Percentiles rank a stretch among this genome's conserved stretches.
Evolutionary conservation across 257 asterid species (phyloP).

Genomic region (Solanum boliviense): DNA sequence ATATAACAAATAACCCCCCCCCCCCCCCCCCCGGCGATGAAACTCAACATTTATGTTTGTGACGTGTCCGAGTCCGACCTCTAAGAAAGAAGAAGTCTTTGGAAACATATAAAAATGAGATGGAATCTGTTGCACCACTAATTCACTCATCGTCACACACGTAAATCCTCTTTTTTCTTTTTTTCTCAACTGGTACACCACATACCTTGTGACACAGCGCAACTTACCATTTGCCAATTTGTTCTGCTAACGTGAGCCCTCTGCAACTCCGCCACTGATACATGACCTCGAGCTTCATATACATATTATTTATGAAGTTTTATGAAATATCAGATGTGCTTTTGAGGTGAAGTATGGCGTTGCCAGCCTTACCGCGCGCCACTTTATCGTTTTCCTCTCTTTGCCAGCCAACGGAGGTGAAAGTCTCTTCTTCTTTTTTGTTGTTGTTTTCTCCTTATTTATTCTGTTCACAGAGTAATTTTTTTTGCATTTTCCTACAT

Average conservation of each 20-base stretch:
- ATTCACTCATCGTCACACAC: neutral
- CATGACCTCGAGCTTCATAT: neutral
- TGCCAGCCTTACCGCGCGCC: constrained; percentile 17
- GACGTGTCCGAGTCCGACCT: no score
- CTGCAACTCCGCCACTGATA: neutral
- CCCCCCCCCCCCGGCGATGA: no score
- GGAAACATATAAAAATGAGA: neutral
- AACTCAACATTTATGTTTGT: no score
- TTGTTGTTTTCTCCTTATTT: neutral
- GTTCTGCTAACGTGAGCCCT: neutral
- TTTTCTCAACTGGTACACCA: neutral
- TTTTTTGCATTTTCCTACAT: neutral
- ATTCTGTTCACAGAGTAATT: neutral
- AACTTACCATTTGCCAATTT: neutral
- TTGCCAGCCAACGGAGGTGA: constrained; percentile 28
- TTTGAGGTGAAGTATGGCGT: constrained; percentile 33
- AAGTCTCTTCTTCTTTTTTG: neutral
- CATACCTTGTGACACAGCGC: neutral
- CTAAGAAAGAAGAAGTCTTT: neutral
- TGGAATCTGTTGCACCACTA: neutral
- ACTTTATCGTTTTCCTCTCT: constrained; percentile 2
- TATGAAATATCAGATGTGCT: constrained; percentile 9
- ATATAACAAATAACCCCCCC: no score
- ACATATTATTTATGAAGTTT: neutral
- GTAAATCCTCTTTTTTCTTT: neutral